Evolutionary conservation across 345 rosid species (phyloP).

Genomic region (Streptanthus diversifolius): DNA sequence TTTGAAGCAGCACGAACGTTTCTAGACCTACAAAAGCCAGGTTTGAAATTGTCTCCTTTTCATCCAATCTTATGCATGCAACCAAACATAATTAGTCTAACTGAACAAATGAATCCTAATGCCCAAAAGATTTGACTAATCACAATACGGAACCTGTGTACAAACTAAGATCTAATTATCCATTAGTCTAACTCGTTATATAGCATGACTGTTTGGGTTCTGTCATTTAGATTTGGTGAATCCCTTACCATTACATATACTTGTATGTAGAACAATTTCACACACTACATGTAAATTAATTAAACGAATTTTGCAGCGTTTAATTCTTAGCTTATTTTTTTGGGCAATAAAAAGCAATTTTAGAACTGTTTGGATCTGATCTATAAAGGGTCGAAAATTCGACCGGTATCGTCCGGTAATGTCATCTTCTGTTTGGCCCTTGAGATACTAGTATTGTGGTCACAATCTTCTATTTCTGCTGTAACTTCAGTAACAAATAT

Average conservation of each 20-base stretch:
- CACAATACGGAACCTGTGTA: neutral
- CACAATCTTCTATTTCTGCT: too few species aligned
- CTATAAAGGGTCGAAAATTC: too few species aligned
- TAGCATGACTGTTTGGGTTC: neutral
- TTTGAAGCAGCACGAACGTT: constrained; percentile 16
- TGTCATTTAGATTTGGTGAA: neutral
- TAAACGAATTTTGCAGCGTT: neutral
- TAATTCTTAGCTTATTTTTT: too few species aligned
- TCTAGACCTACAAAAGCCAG: constrained; percentile 21
- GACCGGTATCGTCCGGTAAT: too few species aligned
- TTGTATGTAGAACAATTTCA: neutral
- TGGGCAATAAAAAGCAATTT: too few species aligned
- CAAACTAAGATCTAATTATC: neutral
- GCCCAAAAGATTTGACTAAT: neutral
- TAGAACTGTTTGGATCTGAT: too few species aligned
- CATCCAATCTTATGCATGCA: neutral
- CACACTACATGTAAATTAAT: neutral
- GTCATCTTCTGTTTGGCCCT: too few species aligned
- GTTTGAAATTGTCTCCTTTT: constrained; percentile 9
- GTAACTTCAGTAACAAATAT: too few species aligned
- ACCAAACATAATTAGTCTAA: neutral
- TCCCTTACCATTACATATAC: neutral
- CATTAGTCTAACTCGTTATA: neutral
- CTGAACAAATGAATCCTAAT: neutral
- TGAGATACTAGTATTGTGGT: too few species aligned